These are phyloP conservation scores for Russula abietina DNA, from an alignment of 768 basidiomycete species.

Conservation along the genomic window DNA sequence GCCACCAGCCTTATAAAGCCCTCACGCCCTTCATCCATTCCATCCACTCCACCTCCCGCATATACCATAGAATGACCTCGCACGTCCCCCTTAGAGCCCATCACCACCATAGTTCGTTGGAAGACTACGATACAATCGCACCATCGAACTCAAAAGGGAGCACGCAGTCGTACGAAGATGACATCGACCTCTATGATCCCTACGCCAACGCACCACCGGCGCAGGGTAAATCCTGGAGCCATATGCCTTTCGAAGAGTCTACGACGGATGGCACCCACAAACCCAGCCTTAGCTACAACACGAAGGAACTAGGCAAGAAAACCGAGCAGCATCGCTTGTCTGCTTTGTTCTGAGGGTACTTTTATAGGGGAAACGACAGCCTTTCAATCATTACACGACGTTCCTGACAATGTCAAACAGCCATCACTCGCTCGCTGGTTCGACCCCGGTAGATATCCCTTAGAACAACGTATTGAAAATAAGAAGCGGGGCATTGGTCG, in stretches of 20 bases:
- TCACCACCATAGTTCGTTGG: not conserved
- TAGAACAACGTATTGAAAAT: slow-evolving; percentile 79
- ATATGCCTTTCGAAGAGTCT: not conserved
- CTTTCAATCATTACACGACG: not conserved
- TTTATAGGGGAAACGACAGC: not conserved
- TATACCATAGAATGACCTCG: slow-evolving; percentile 38
- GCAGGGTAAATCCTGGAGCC: not conserved
- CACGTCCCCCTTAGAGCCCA: slow-evolving; percentile 3
- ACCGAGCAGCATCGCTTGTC: too few relatives aligned
- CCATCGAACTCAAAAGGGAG: not conserved
- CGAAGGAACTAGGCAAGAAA: slow-evolving; percentile 16
- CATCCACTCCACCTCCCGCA: slow-evolving; percentile 26
- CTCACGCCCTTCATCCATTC: slow-evolving; percentile 12
- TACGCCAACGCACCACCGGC: slow-evolving; percentile 3
- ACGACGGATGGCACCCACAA: not conserved
- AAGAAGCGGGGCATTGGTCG: slow-evolving; percentile 82
- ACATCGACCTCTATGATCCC: slow-evolving; percentile 4
- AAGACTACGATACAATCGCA: not conserved
- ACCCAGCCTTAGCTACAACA: slow-evolving; percentile 6
- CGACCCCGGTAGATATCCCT: slow-evolving; percentile 39
- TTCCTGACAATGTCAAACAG: not conserved
- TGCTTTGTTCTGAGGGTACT: not conserved
- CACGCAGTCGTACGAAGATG: slow-evolving; percentile 18
- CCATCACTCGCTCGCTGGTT: slow-evolving; percentile 13
- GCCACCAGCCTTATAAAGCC: not conserved